Conservation (phyloP, 495 filamentous ascomycete species). For the Peziza echinospora region DNA sequence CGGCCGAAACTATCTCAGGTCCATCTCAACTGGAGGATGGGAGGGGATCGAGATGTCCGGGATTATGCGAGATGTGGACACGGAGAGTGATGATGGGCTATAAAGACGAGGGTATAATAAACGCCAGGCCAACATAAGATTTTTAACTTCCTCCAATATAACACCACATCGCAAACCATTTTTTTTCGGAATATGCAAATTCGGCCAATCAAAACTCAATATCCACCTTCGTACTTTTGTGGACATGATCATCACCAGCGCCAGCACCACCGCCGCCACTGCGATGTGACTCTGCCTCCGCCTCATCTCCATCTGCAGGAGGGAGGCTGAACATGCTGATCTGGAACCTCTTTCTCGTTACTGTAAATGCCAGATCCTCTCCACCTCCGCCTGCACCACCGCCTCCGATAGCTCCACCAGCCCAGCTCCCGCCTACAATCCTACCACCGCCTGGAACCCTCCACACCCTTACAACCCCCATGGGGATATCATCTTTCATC, state of each 20-base stretch:
- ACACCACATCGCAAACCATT: not conserved
- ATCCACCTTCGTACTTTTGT: constrained; percentile 39
- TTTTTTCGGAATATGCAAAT: not conserved
- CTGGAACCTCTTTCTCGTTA: constrained; percentile 62
- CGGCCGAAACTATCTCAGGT: not conserved
- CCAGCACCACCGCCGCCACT: constrained; percentile 19
- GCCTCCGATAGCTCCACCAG: constrained; percentile 60
- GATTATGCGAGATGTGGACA: not conserved
- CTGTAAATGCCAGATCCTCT: constrained; percentile 72
- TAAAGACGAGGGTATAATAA: not conserved
- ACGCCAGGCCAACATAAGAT: not conserved
- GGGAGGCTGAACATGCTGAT: constrained; percentile 81
- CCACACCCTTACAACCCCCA: constrained; percentile 68
- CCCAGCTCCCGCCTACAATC: too few relatives aligned
- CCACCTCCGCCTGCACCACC: constrained; percentile 45
- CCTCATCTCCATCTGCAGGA: constrained; percentile 59
- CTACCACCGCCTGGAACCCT: constrained; percentile 60
- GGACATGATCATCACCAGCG: constrained; percentile 16
- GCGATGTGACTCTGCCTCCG: constrained; percentile 30
- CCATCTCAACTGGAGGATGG: not conserved
- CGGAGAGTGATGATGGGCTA: not conserved
- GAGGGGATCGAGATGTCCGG: not conserved
- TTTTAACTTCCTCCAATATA: not conserved
- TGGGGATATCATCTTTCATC: constrained; percentile 45
- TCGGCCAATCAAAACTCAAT: constrained; percentile 40